phyloP scores from a whole-genome alignment of 1,139 yeast genomes.

The Arxiozyma slooffiae region DNA sequence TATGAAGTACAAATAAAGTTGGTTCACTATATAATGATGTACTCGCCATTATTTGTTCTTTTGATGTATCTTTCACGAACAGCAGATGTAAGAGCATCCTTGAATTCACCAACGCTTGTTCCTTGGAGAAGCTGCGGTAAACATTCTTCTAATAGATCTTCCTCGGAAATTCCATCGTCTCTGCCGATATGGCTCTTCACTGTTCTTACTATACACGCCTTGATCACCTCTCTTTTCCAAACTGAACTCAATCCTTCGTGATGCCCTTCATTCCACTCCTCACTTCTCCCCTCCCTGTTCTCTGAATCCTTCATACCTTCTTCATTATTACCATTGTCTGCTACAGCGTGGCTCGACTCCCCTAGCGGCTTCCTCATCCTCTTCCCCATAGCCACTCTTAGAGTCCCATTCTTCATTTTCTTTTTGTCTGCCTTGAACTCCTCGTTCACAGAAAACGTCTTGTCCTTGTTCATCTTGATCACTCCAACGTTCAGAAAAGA shows the following conservation, averaged over 20 bases:
- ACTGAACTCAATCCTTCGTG: slow-evolving; percentile 19
- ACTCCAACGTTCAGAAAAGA: slow-evolving; percentile 18
- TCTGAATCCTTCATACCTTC: slow-evolving; percentile 23
- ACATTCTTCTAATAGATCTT: slow-evolving; percentile 10
- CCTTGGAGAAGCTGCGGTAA: slow-evolving; percentile 15
- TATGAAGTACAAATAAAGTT: too few species aligned
- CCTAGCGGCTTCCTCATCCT: neutral
- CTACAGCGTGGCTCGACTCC: slow-evolving; percentile 15
- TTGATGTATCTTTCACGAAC: slow-evolving; percentile 11
- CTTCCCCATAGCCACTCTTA: slow-evolving; percentile 15
- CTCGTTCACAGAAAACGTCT: slow-evolving; percentile 12
- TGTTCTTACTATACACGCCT: slow-evolving; percentile 22
- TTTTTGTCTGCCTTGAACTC: slow-evolving; percentile 16
- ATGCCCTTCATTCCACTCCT: slow-evolving; percentile 5
- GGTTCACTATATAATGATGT: too few species aligned
- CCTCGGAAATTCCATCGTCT: slow-evolving; percentile 9
- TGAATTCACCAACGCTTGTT: slow-evolving; percentile 27
- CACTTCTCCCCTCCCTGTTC: neutral
- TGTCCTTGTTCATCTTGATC: slow-evolving; percentile 1
- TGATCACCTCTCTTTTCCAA: slow-evolving; percentile 25
- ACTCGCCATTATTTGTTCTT: neutral
- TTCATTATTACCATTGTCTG: slow-evolving; percentile 4
- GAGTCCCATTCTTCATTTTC: slow-evolving; percentile 15
- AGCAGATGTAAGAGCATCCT: slow-evolving; percentile 18
- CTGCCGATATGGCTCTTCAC: slow-evolving; percentile 13